Conservation (phyloP, 805 yeast species). For the Candida parachauliodes region DNA sequence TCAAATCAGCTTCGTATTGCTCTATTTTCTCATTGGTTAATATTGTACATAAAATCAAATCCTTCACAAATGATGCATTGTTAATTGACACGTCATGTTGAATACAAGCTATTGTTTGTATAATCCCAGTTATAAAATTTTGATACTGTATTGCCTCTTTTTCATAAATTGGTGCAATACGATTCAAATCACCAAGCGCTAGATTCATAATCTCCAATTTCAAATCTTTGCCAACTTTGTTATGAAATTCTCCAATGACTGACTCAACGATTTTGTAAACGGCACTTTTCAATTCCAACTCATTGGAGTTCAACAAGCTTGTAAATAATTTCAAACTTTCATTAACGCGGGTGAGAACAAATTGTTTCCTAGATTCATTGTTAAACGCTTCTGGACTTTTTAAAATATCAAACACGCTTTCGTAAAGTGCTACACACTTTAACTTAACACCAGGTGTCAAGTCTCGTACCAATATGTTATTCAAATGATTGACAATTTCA, state of each 20-base stretch:
- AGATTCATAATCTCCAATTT: slow-evolving; percentile 13
- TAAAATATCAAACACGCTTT: slow-evolving; percentile 50
- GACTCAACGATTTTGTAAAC: slow-evolving; percentile 23
- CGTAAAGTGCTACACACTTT: slow-evolving; percentile 42
- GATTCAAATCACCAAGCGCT: slow-evolving; percentile 23
- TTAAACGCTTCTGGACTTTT: slow-evolving; percentile 47
- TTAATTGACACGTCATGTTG: slow-evolving; percentile 24
- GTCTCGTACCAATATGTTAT: slow-evolving; percentile 32
- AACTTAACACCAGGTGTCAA: slow-evolving; percentile 39
- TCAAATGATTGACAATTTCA: slow-evolving; percentile 49
- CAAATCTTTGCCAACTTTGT: slow-evolving; percentile 16
- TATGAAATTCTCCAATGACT: slow-evolving; percentile 27
- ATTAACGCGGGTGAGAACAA: slow-evolving; percentile 28
- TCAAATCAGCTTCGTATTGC: slow-evolving; percentile 59
- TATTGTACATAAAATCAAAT: slow-evolving; percentile 36
- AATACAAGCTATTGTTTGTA: slow-evolving; percentile 28
- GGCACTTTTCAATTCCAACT: slow-evolving; percentile 18
- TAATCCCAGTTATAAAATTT: slow-evolving; percentile 25
- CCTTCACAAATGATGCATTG: slow-evolving; percentile 14
- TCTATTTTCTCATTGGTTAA: slow-evolving; percentile 42
- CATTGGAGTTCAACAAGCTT: slow-evolving; percentile 12
- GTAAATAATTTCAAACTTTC: slow-evolving; percentile 16
- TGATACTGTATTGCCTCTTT: slow-evolving; percentile 14
- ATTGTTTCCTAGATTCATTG: slow-evolving; percentile 30
- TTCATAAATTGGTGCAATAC: slow-evolving; percentile 13